Conservation (phyloP, 257 asterid genomes). For the Solanum rostratum region DNA sequence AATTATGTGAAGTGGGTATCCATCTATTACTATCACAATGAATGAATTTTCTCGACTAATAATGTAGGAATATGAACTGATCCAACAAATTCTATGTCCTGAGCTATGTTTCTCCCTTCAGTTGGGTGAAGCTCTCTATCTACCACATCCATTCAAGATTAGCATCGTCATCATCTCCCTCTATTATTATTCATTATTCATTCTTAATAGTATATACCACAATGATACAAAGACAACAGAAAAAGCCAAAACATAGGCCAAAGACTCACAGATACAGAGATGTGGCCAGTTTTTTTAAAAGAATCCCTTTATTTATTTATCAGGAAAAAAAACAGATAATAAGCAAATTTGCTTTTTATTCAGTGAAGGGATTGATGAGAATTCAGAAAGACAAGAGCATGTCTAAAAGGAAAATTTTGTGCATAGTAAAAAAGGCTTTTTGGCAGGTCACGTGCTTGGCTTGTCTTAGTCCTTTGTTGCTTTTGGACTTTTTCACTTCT, state of each 20-base stretch:
- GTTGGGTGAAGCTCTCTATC: conserved; percentile 10
- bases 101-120: background rate
- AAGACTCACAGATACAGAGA: conserved; percentile 45
- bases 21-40: no score
- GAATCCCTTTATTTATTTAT: background rate
- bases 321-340: background rate
- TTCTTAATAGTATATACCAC: conserved; percentile 9
- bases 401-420: background rate
- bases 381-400: conserved; percentile 23
- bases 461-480: conserved; percentile 57
- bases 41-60: conserved; percentile 41
- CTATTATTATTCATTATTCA: background rate
- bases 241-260: conserved; percentile 64
- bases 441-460: conserved; percentile 87
- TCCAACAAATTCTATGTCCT: conserved; percentile 31
- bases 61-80: conserved; percentile 17
- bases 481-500: conserved; percentile 16
- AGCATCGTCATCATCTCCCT: conserved; percentile 4
- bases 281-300: conserved; percentile 29
- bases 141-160: conserved; percentile 17
- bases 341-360: background rate
- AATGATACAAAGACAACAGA: conserved; percentile 46
- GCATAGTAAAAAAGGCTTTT: conserved; percentile 6
- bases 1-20: conserved; percentile 4
- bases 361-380: conserved; percentile 52